Evolutionary conservation across 163 green algal genomes (phyloP), one percentile per base, ranked within the genome.

Genomic region (Prototheca wickerhamii): DNA sequence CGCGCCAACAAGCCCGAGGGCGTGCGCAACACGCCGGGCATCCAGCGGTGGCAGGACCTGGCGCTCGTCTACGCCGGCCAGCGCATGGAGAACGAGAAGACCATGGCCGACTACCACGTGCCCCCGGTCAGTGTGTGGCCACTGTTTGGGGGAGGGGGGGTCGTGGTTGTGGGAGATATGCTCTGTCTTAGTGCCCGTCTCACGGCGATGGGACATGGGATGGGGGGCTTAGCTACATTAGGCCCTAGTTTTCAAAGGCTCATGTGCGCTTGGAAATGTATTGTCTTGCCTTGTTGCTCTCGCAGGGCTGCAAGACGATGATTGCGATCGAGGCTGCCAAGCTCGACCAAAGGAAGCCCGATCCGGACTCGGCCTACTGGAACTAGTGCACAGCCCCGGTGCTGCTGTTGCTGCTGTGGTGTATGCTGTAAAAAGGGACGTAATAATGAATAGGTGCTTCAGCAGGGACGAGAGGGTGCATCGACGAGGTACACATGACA

Each of bases 251-350:
- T n/a, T n/a, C n/a, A n/a, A n/a, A n/a, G n/a, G n/a, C n/a, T n/a
- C n/a, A n/a, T n/a, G n/a, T 15, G 4, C 55, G 10, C 4, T 32
- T 25, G 18, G 28, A 61, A 42, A 10, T 32, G 31, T n/a, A 49
- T 5, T 4, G 15, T 61, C 33, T 51, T 30, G 33, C 30, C 3
- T 64, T 6, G 32, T 7, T 20, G n/a, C n/a, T n/a, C n/a, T 4
- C 68, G 67, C 70, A 86, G 82, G 87, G 89, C 37, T 96, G 90
- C 78, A 84, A 95, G 63, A 74, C 66, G 49, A 69, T 96, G 61
- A 89, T 96, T 56, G 88, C 88, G 10, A 91, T 95, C 33, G 88
- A 96, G 75, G 73, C 69, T 1, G 88, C 84, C 33, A 95, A 94
- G 82, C 78, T 96, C 52, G 66, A 78, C 31, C 55, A 76, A 17